Conservation (phyloP, 2,329 filamentous ascomycete species). For the Pleurostoma richardsiae region DNA sequence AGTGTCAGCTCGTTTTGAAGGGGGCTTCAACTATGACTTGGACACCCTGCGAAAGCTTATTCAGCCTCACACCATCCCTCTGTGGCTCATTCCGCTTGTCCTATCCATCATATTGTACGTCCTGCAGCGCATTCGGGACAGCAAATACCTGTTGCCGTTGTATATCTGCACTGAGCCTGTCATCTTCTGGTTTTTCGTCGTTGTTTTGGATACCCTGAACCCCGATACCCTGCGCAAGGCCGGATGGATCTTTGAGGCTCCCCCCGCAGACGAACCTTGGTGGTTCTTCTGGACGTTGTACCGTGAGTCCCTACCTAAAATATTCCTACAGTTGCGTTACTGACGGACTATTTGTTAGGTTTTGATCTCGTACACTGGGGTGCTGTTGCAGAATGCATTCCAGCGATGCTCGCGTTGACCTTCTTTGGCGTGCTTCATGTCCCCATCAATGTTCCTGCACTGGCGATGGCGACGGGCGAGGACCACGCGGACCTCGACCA, state of each 20-base stretch:
- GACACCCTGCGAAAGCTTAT: slow-evolving; percentile 72
- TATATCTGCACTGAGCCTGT: slow-evolving; percentile 79
- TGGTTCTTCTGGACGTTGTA: slow-evolving; percentile 98
- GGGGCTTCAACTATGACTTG: slow-evolving; percentile 76
- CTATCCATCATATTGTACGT: slow-evolving; percentile 74
- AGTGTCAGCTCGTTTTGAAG: slow-evolving; percentile 83
- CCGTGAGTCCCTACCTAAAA: slow-evolving; percentile 47
- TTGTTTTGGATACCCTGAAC: slow-evolving; percentile 62
- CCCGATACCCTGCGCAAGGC: slow-evolving; percentile 61
- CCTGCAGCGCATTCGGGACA: slow-evolving; percentile 72
- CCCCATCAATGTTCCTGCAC: slow-evolving; percentile 92
- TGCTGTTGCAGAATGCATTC: slow-evolving; percentile 77
- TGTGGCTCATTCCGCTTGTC: slow-evolving; percentile 78
- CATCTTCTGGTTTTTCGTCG: slow-evolving; percentile 74
- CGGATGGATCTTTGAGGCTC: slow-evolving; percentile 91
- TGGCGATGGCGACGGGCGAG: slow-evolving; percentile 85
- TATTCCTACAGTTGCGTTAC: background rate
- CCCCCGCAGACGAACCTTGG: slow-evolving; percentile 82
- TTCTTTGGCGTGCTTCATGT: slow-evolving; percentile 98
- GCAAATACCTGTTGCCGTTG: slow-evolving; percentile 71
- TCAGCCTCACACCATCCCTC: slow-evolving; percentile 64
- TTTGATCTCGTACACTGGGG: slow-evolving; percentile 77
- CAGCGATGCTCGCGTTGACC: slow-evolving; percentile 92
- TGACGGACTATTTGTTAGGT: slow-evolving; percentile 44
- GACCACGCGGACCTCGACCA: slow-evolving; percentile 89